These are phyloP conservation scores for Serpula lacrymans DNA, from an alignment of 768 basidiomycete species.

Conservation along the genomic window DNA sequence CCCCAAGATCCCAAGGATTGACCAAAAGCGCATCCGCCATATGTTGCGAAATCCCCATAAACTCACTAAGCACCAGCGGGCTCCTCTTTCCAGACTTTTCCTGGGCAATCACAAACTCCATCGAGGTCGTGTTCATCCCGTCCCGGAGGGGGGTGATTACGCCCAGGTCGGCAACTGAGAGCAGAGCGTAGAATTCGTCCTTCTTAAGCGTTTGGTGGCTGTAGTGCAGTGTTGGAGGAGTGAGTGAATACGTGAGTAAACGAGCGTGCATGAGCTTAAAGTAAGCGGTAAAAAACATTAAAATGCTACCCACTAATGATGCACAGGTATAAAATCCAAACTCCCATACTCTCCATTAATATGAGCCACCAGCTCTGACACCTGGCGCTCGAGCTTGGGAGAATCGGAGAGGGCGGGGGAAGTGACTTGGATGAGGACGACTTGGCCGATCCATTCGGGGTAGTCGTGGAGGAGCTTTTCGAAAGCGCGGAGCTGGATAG, in stretches of 20 bases:
- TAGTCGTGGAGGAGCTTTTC: conserved; percentile 91
- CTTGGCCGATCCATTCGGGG: conserved; percentile 93
- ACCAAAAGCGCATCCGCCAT: conserved; percentile 88
- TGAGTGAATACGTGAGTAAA: background rate
- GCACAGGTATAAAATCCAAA: conserved; percentile 93
- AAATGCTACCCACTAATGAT: conserved; percentile 81
- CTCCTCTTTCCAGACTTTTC: conserved; percentile 75
- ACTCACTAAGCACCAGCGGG: conserved; percentile 91
- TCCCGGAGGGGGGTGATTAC: conserved; percentile 95
- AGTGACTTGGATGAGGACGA: conserved; percentile 80
- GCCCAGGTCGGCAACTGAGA: conserved; percentile 90
- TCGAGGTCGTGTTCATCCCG: conserved; percentile 98
- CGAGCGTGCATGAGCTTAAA: conserved; percentile 1
- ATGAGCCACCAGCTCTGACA: conserved; percentile 90
- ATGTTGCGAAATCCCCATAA: conserved; percentile 94
- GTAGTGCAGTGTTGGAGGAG: background rate
- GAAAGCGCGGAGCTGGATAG: conserved; percentile 79
- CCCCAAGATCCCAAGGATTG: conserved; percentile 95
- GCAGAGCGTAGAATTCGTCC: conserved; percentile 95
- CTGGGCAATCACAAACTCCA: conserved; percentile 98
- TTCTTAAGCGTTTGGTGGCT: conserved; percentile 97
- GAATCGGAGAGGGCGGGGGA: conserved; percentile 90
- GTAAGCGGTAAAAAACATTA: background rate
- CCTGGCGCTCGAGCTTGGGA: conserved; percentile 88
- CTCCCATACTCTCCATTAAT: conserved; percentile 96